Conservation (phyloP, 352 stramenopile genomes). For the Thraustochytrium striatum region DNA sequence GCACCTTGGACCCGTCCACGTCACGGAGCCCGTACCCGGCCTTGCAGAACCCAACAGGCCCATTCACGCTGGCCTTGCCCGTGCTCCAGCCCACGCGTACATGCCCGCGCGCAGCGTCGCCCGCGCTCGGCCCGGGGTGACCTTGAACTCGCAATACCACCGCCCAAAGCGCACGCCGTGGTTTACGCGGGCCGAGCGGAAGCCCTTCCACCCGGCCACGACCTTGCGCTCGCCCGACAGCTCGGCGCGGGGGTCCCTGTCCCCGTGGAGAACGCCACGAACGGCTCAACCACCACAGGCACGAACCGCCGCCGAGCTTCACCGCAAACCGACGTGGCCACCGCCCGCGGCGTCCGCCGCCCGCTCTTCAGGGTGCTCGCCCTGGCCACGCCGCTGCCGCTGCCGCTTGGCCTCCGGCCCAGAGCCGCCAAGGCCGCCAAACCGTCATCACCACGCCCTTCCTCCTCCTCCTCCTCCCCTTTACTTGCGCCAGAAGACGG, state of each 20-base stretch:
- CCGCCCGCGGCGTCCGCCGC: no score
- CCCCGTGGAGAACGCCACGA: background rate
- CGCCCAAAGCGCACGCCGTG: background rate
- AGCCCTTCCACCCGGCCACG: slow-evolving; percentile 8
- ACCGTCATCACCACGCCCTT: no score
- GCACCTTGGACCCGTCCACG: slow-evolving; percentile 40
- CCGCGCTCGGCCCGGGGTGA: background rate
- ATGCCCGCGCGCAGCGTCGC: background rate
- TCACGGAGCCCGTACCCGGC: slow-evolving; percentile 12
- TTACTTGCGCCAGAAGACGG: no score
- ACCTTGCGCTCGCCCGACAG: background rate
- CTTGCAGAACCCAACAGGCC: slow-evolving; percentile 9
- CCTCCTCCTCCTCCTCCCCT: no score
- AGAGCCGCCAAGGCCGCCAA: no score
- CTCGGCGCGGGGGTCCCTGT: background rate
- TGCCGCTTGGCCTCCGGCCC: no score
- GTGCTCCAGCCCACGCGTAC: slow-evolving; percentile 20
- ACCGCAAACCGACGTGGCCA: no score
- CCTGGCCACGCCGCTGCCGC: no score
- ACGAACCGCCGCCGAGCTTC: no score
- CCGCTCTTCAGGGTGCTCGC: no score
- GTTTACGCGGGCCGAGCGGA: slow-evolving; percentile 14
- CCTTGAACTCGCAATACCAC: slow-evolving; percentile 32
- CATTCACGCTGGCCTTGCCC: background rate
- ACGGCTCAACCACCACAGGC: background rate